Conservation (phyloP, 192 early-diverging fungal species). For the Mortierella antarctica region DNA sequence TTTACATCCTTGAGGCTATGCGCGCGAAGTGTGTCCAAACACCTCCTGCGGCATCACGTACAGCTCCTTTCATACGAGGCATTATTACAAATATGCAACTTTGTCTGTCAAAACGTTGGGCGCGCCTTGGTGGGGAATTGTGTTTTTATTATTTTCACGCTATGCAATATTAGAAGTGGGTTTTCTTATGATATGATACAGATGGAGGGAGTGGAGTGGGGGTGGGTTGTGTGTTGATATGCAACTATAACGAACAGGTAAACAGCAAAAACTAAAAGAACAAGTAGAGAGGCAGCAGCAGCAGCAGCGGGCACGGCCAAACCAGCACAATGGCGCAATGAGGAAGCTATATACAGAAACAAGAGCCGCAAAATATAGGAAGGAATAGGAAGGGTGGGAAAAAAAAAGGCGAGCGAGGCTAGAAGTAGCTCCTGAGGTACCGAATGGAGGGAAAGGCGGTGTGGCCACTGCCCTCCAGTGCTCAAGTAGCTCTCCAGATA, state of each 20-base stretch:
- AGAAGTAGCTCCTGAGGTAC: conserved; percentile 9
- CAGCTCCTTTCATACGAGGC: too few species aligned
- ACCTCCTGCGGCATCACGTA: too few species aligned
- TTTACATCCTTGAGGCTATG: too few species aligned
- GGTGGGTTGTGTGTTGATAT: background rate
- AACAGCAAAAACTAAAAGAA: conserved; percentile 1
- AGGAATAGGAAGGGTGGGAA: conserved; percentile 1
- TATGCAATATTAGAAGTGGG: background rate
- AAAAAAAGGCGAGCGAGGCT: background rate
- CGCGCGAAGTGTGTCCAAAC: too few species aligned
- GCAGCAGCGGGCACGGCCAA: too few species aligned
- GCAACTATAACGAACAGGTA: conserved; percentile 2
- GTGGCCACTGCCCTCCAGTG: background rate
- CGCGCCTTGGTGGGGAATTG: too few species aligned
- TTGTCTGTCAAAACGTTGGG: too few species aligned
- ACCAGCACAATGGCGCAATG: conserved; percentile 2
- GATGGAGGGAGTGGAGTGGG: background rate
- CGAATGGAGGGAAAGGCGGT: background rate
- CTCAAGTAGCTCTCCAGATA: background rate
- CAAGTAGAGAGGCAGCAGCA: background rate
- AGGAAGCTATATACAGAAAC: conserved; percentile 13
- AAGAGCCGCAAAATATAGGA: conserved; percentile 2
- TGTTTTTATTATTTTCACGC: too few species aligned
- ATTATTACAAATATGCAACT: too few species aligned
- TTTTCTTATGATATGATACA: conserved; percentile 4